phyloP scores from a whole-genome alignment of 371 early-diverging fungal species.

The Conidiobolus incongruus region DNA sequence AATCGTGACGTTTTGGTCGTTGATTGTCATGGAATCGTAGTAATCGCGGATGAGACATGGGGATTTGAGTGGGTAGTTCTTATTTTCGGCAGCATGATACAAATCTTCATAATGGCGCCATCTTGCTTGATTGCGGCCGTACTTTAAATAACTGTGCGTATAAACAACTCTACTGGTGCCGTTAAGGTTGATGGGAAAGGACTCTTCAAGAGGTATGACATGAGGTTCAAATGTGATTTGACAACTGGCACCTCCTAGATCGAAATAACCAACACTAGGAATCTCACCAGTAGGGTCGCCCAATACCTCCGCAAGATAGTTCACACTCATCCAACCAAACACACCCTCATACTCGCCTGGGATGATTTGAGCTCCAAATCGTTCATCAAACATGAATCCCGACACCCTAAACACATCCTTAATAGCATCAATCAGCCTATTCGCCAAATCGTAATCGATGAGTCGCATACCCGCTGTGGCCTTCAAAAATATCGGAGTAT shows the following conservation, averaged over 20 bases:
- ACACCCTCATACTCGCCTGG: conserved; percentile 83
- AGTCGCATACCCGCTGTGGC: conserved; percentile 93
- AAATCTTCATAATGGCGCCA: conserved; percentile 20
- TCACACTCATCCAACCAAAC: conserved; percentile 84
- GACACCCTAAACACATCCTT: conserved; percentile 6
- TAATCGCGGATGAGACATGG: conserved; percentile 1
- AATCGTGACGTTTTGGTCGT: background rate
- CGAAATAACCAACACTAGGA: conserved; percentile 65
- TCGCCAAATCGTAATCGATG: conserved; percentile 23
- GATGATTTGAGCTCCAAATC: conserved; percentile 48
- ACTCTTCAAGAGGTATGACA: conserved; percentile 3
- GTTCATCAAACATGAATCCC: conserved; percentile 22
- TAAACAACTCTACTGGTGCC: conserved; percentile 22
- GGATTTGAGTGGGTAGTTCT: background rate
- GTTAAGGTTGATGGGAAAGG: conserved; percentile 20
- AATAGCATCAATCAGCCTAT: conserved; percentile 25
- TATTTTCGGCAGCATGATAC: conserved; percentile 11
- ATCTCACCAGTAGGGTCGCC: conserved; percentile 3
- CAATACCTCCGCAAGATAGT: conserved; percentile 63
- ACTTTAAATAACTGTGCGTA: conserved; percentile 81
- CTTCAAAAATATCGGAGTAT: conserved; percentile 64
- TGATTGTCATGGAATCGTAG: background rate
- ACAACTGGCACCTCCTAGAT: conserved; percentile 74
- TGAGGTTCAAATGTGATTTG: conserved; percentile 82
- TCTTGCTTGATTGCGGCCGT: conserved; percentile 79